Base-by-base conservation (phyloP, 371 early-diverging fungal genomes). In the Mycotypha africana region DNA sequence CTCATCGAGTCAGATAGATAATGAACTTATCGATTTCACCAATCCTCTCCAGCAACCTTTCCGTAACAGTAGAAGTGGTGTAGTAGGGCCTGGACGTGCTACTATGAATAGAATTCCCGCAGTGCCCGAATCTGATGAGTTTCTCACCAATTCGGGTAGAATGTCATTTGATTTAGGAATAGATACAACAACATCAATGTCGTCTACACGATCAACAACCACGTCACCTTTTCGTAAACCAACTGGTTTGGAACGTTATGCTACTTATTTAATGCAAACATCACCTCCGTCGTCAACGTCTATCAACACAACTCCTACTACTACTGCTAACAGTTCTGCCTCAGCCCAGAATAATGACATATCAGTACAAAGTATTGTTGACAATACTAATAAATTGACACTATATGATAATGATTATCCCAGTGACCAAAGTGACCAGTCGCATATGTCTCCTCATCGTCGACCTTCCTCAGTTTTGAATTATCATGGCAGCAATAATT, bases 71-170 rank as follows among this genome's bases (percentile, higher is more conserved):
- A n/a, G n/a, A n/a, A n/a, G n/a, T n/a, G n/a, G n/a, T n/a, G n/a
- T n/a, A n/a, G n/a, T n/a, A n/a, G n/a, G n/a, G n/a, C n/a, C n/a
- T n/a, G 57, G 76, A 16, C 49, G 67, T 16, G 62, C 64, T 26
- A 63, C 56, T 50, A 58, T 63, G 17, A 61, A 68, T 26, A 65
- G 70, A 38, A 76, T 78, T 25, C 79, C 79, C 9, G 70, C 70
- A 5, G 74, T 78, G 10, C 64, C 70, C 38, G 79, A 78, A 45
- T 65, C 65, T 14, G 76, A 72, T 38, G 74, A 74, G 46, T 48
- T 60, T 38, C 26, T 58, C 32, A n/a, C n/a, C n/a, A n/a, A n/a
- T n/a, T n/a, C n/a, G n/a, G n/a, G n/a, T n/a, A 28, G 49, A 38
- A 32, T 24, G 55, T 25, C 32, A 45, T 57, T 65, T 42, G 45